Evolutionary conservation across 164 flowering plant genomes (phyloP).

Genomic region (Houttuynia cordata): DNA sequence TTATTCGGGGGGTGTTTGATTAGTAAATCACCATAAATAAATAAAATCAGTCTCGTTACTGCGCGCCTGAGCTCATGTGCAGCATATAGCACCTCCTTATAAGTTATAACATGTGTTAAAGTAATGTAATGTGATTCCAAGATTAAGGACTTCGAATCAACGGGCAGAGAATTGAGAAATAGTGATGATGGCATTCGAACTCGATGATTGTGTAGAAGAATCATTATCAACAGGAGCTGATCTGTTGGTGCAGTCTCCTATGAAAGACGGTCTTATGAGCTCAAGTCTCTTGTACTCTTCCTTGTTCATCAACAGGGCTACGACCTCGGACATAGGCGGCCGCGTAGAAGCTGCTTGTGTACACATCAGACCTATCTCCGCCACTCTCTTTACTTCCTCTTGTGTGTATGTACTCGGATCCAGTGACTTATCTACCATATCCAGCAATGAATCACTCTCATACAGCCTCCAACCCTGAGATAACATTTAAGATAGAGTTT

Average conservation of each 20-base stretch:
- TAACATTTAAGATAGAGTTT: too few relatives aligned
- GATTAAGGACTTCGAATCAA: too few relatives aligned
- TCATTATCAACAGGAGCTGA: background rate
- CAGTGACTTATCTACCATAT: constrained; percentile 27
- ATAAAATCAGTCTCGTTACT: too few relatives aligned
- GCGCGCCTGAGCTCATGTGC: too few relatives aligned
- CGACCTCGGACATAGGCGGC: constrained; percentile 48
- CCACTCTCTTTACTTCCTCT: constrained; percentile 22
- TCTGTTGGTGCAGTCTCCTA: constrained; percentile 8
- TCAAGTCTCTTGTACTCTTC: constrained; percentile 1
- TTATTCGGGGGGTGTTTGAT: too few relatives aligned
- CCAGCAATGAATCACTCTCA: constrained; percentile 19
- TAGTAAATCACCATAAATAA: too few relatives aligned
- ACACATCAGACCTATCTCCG: constrained; percentile 33
- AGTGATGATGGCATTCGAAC: too few relatives aligned
- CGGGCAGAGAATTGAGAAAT: too few relatives aligned
- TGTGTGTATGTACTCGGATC: constrained; percentile 16
- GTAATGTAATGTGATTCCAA: too few relatives aligned
- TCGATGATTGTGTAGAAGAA: background rate
- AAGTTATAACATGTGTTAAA: too few relatives aligned
- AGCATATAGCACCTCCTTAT: too few relatives aligned
- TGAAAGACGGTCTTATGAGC: constrained; percentile 19
- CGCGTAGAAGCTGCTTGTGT: constrained; percentile 29
- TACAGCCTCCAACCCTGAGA: constrained; percentile 33
- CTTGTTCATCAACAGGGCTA: constrained; percentile 17